Conservation (phyloP, 345 rosid species). For the Carallia brachiata region DNA sequence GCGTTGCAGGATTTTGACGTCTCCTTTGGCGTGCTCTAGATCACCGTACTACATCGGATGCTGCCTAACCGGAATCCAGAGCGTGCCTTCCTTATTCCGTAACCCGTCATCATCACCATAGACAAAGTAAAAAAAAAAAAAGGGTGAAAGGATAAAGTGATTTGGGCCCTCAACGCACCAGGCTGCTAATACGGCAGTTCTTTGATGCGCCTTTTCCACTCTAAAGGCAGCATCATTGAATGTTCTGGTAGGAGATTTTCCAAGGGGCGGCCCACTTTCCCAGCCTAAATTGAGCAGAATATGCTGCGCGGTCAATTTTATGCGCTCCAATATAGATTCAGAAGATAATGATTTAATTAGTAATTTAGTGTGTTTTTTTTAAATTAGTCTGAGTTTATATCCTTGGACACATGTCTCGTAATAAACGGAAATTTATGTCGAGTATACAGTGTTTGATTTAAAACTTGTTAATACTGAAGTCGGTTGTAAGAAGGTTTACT, state of each 20-base stretch:
- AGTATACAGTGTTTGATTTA: no score
- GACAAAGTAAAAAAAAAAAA: neutral
- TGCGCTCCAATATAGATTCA: no score
- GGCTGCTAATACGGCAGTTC: neutral
- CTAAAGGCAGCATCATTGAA: neutral
- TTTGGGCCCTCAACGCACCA: neutral
- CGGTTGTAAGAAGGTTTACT: no score
- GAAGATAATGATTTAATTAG: no score
- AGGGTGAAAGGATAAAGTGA: neutral
- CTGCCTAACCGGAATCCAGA: neutral
- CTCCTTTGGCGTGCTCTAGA: neutral
- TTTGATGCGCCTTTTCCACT: neutral
- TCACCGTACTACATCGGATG: neutral
- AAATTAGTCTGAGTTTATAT: no score
- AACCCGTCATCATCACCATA: neutral
- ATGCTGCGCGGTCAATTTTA: no score
- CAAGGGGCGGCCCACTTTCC: no score
- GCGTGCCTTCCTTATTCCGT: neutral
- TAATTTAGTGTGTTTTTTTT: no score
- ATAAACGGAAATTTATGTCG: no score
- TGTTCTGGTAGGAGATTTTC: neutral
- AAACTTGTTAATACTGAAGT: no score
- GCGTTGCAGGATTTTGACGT: neutral
- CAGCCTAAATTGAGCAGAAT: no score
- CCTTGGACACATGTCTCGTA: no score